phyloP scores from a whole-genome alignment of 805 yeast species.

The Saturnispora dispora region DNA sequence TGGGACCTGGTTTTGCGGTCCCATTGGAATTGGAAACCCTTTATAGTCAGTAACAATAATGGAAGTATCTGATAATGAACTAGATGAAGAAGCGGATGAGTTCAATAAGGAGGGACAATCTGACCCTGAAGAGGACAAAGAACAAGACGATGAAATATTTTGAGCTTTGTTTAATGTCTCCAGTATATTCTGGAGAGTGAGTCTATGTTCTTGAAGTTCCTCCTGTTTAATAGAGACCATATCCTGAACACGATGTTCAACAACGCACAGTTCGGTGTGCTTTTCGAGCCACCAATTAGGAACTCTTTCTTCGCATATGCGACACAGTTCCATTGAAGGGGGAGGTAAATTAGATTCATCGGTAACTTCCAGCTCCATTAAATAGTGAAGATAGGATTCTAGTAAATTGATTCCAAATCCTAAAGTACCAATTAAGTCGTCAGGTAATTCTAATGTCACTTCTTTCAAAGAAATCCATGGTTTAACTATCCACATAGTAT shows the following conservation, averaged over 20 bases:
- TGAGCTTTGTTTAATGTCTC: conserved; percentile 30
- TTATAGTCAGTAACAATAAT: conserved; percentile 41
- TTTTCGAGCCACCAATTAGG: conserved; percentile 96
- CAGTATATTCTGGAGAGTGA: conserved; percentile 35
- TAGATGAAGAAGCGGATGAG: conserved; percentile 9
- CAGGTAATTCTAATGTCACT: conserved; percentile 60
- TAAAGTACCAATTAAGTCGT: conserved; percentile 55
- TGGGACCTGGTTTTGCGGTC: conserved; percentile 10
- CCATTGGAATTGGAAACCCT: conserved; percentile 38
- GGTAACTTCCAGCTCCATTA: conserved; percentile 55
- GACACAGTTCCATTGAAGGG: conserved; percentile 77
- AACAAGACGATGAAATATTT: not conserved
- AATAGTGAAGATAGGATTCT: conserved; percentile 56
- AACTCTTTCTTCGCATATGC: conserved; percentile 85
- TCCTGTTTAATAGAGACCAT: conserved; percentile 72
- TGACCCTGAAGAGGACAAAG: conserved; percentile 20
- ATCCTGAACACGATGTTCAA: conserved; percentile 77
- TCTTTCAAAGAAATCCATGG: conserved; percentile 60
- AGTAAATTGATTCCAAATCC: conserved; percentile 89
- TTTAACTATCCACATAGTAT: conserved; percentile 88
- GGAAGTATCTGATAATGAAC: conserved; percentile 12
- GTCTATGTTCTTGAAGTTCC: conserved; percentile 59
- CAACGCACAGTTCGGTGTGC: conserved; percentile 79
- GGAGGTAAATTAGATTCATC: conserved; percentile 61
- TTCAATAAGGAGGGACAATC: conserved; percentile 19